phyloP scores from a whole-genome alignment of 768 basidiomycete species.

The Boletales sp. region DNA sequence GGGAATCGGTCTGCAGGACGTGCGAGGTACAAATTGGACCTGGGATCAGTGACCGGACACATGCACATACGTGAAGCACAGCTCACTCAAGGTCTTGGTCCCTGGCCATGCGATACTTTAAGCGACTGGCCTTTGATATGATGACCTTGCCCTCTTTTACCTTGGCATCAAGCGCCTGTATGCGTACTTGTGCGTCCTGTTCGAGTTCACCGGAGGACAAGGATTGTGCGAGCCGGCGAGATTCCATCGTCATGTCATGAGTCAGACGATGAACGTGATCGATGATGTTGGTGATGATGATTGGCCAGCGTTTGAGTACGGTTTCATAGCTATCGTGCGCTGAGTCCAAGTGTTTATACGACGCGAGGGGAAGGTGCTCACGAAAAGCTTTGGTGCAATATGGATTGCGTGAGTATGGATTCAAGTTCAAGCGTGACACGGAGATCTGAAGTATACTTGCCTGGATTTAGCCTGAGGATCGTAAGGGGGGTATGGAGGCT shows the following conservation, averaged over 20 bases:
- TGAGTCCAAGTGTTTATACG: background rate
- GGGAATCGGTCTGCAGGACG: conserved; percentile 52
- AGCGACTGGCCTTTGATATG: conserved; percentile 65
- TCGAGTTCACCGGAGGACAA: background rate
- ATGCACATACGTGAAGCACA: too few relatives aligned
- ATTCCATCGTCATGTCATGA: conserved; percentile 52
- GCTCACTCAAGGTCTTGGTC: conserved; percentile 67
- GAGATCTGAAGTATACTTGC: conserved; percentile 34
- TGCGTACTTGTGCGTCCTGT: conserved; percentile 10
- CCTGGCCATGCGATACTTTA: conserved; percentile 89
- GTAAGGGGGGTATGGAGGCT: conserved; percentile 62
- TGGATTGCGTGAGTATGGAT: background rate
- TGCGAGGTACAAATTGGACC: too few relatives aligned
- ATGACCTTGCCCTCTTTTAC: conserved; percentile 76
- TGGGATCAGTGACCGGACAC: too few relatives aligned
- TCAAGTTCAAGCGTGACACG: background rate
- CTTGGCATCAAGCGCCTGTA: conserved; percentile 36
- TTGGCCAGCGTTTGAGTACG: conserved; percentile 74
- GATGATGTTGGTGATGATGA: conserved; percentile 79
- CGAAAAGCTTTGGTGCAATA: conserved; percentile 53
- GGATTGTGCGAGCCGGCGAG: conserved; percentile 18
- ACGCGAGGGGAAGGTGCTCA: conserved; percentile 28
- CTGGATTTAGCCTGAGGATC: conserved; percentile 68
- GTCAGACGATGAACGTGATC: conserved; percentile 71
- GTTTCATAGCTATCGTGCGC: conserved; percentile 61